A percentile compares a stretch with the other conserved stretches of the same genome.
Conservation (phyloP, 345 rosid genomes). For the Dovyalis caffra region DNA sequence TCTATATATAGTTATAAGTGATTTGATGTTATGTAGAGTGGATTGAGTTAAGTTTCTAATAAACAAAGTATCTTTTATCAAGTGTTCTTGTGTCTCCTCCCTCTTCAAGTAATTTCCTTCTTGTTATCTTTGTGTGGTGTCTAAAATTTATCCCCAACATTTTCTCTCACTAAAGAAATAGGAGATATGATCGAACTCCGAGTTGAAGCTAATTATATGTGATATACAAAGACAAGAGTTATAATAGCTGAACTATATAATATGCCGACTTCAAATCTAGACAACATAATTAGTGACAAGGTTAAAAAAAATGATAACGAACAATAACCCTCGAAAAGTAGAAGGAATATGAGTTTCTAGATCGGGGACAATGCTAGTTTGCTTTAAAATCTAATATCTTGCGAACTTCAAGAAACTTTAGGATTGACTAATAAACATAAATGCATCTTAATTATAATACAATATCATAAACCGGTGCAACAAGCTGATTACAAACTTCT, state of each 20-base stretch:
- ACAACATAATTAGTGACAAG: background rate
- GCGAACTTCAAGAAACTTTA: background rate
- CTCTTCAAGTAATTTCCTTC: too few relatives aligned
- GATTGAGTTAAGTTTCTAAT: too few relatives aligned
- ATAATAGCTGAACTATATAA: background rate
- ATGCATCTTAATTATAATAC: background rate
- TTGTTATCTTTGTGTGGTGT: too few relatives aligned
- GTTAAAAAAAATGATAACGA: background rate
- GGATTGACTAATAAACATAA: background rate
- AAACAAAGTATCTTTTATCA: too few relatives aligned
- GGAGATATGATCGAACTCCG: background rate
- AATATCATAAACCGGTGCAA: background rate
- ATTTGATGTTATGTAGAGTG: too few relatives aligned
- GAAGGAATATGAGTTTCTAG: background rate
- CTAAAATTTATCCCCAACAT: too few relatives aligned
- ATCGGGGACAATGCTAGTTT: background rate
- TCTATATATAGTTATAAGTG: too few relatives aligned
- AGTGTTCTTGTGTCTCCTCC: too few relatives aligned
- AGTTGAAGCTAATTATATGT: background rate
- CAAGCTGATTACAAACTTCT: background rate
- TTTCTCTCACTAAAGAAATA: background rate
- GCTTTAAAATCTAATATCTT: background rate
- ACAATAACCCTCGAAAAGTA: slow-evolving; percentile 3
- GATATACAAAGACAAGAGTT: background rate
- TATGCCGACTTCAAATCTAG: background rate